Percentiles rank a stretch among this genome's conserved stretches.
Evolutionary conservation across 2,329 filamentous ascomycete genomes (phyloP).

Genomic region (Cladosporium velox): DNA sequence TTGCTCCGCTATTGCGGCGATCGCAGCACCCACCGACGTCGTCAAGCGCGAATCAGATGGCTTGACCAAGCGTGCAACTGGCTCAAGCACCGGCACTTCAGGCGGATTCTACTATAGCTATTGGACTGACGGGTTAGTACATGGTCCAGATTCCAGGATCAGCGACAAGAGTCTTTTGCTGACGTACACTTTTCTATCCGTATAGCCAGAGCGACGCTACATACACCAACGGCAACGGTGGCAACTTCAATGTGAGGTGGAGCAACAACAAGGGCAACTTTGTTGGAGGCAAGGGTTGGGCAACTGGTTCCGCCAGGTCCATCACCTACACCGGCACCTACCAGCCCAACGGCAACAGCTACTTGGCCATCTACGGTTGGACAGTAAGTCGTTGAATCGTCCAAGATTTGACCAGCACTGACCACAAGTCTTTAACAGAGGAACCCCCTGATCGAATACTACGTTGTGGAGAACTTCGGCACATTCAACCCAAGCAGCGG

Average conservation of each 20-base stretch:
- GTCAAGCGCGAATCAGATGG: constrained; percentile 8
- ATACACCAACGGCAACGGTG: constrained; percentile 57
- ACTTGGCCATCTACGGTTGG: constrained; percentile 61
- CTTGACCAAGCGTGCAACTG: constrained; percentile 36
- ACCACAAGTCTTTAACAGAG: constrained; percentile 21
- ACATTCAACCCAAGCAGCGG: constrained; percentile 42
- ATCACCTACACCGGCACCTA: constrained; percentile 53
- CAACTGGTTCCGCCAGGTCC: constrained; percentile 37
- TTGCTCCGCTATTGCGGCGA: constrained; percentile 17
- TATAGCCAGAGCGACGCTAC: constrained; percentile 51
- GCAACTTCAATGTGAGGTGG: constrained; percentile 52
- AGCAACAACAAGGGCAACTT: constrained; percentile 51
- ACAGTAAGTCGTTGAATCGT: constrained; percentile 31
- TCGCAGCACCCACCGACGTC: constrained; percentile 18
- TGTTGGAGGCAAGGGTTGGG: constrained; percentile 46
- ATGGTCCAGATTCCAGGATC: background rate
- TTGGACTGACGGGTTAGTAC: constrained; percentile 50
- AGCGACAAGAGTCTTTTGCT: background rate
- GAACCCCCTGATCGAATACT: constrained; percentile 57
- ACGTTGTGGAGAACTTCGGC: constrained; percentile 57
- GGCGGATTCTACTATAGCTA: constrained; percentile 62
- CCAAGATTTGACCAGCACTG: background rate
- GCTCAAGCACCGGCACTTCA: constrained; percentile 52
- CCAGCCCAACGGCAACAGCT: constrained; percentile 51
- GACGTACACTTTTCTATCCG: background rate